phyloP scores from a whole-genome alignment of 2,329 filamentous ascomycete species.

The Thelonectria olida region DNA sequence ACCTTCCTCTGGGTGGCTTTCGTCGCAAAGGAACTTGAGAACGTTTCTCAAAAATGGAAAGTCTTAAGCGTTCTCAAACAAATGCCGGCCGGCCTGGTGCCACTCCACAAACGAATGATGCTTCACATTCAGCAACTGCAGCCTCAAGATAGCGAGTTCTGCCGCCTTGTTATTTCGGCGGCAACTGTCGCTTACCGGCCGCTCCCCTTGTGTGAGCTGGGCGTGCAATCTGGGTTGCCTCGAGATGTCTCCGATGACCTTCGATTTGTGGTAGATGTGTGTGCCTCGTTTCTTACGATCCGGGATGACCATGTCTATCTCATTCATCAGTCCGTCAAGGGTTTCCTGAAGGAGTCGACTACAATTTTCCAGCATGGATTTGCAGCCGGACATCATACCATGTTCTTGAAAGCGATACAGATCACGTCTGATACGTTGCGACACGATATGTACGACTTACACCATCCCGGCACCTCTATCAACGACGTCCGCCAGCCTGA shows the following conservation, averaged over 20 bases:
- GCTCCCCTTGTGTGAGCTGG: slow-evolving; percentile 47
- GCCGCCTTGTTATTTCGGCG: slow-evolving; percentile 46
- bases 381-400: slow-evolving; percentile 37
- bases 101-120: neutral
- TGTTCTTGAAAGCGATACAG: slow-evolving; percentile 48
- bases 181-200: slow-evolving; percentile 46
- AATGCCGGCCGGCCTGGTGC: slow-evolving; percentile 19
- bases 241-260: too few relatives aligned
- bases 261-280: too few relatives aligned
- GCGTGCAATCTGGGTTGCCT: slow-evolving; percentile 25
- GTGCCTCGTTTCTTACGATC: too few relatives aligned
- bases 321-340: slow-evolving; percentile 55
- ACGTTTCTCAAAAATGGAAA: too few relatives aligned
- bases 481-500: slow-evolving; percentile 15
- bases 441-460: too few relatives aligned
- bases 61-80: too few relatives aligned
- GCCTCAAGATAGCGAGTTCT: slow-evolving; percentile 41
- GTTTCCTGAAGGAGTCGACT: slow-evolving; percentile 43
- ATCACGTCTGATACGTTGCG: slow-evolving; percentile 36
- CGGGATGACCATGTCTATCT: slow-evolving; percentile 38
- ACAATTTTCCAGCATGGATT: slow-evolving; percentile 43
- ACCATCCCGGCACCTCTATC: slow-evolving; percentile 15
- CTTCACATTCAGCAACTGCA: slow-evolving; percentile 9
- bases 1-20: too few relatives aligned
- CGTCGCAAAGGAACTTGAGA: too few relatives aligned